Evolutionary conservation across 2,329 filamentous ascomycete species (phyloP).

Genomic region (Gyromitra esculenta): DNA sequence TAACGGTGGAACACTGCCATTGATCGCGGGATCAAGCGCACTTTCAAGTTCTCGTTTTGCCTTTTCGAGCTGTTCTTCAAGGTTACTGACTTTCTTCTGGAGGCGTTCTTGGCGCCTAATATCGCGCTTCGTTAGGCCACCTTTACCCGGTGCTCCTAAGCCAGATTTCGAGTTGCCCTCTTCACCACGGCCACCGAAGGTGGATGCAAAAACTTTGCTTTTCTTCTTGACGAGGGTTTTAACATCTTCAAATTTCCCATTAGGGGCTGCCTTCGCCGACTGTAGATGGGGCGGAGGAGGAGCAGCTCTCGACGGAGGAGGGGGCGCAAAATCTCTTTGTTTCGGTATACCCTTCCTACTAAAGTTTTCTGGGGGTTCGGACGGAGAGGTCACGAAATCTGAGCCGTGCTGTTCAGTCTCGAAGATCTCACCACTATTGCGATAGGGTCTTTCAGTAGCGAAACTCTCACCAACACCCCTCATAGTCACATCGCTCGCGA

Average conservation of each 20-base stretch:
- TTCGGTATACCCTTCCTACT: constrained; percentile 37
- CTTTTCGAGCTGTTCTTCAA: constrained; percentile 51
- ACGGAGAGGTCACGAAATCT: constrained; percentile 28
- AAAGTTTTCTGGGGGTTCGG: constrained; percentile 32
- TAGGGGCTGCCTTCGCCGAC: constrained; percentile 13
- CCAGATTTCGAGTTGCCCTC: constrained; percentile 13
- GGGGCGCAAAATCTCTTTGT: constrained; percentile 13
- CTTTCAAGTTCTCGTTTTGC: constrained; percentile 48
- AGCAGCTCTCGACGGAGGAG: constrained; percentile 27
- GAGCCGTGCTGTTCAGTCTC: constrained; percentile 21
- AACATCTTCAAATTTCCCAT: constrained; percentile 42
- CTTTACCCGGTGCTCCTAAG: constrained; percentile 7
- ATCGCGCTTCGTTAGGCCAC: constrained; percentile 39
- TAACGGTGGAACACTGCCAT: constrained; percentile 29
- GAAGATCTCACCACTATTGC: not conserved
- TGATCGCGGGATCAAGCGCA: constrained; percentile 27
- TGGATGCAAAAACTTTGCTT: constrained; percentile 43
- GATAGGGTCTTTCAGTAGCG: constrained; percentile 22
- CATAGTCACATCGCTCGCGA: constrained; percentile 34
- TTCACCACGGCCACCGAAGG: constrained; percentile 31
- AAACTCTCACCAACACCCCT: constrained; percentile 24
- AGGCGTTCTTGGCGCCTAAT: constrained; percentile 51
- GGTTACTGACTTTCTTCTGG: constrained; percentile 52
- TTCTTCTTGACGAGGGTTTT: constrained; percentile 46
- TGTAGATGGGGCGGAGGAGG: constrained; percentile 13